Base-by-base conservation (phyloP, 2,329 filamentous ascomycete species). In the Talaromyces sp. region DNA sequence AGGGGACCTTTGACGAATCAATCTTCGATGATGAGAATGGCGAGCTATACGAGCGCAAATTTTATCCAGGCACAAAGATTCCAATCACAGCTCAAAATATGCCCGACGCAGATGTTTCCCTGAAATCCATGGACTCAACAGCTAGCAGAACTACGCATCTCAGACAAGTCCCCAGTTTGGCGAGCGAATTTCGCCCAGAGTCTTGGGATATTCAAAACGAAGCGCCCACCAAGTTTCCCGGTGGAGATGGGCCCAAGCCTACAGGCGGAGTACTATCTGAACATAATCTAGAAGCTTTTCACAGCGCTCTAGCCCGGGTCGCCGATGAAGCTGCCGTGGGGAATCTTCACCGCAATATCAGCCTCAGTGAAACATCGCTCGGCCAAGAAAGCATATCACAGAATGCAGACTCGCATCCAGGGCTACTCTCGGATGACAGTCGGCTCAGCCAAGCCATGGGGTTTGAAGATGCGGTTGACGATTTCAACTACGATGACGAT, bases 271-370 rank as follows among this genome's bases (percentile, higher is more conserved):
- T 78, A 41, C 69, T 83, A 41, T 83, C 82, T 26, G 80, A 84
- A 67, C 79, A 82, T 38, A 86, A 83, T 60, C 77, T 89, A 21
- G 86, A 86, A 49, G 88, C 86, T 0, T 93, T 97, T 68, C 92
- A 96, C 70, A 89, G 89, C 57, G 91, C 92, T 1, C 81, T 98
- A 4, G 91, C 91, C 1, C 88, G 89, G 53, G 93, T 92, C 7
- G 89, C 91, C 10, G 87, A 89, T 63, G 83, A 88, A 70, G 91
- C 92, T 6, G 89, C 86, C 24, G 86, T 86, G 0, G 88, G 87
- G 41, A 91, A 91, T 2, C 93, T 96, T 66, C 80, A 84, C 17
- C 83, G 90, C 14, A 82, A 84, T 29, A 75, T 77, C 32, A 85
- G 82, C 66, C 72, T 78, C 27, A 79, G 74, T 58, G 73, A 78